Base-by-base conservation (phyloP, 139 green algal genomes). In the Chlamydomonas sphaeroides region DNA sequence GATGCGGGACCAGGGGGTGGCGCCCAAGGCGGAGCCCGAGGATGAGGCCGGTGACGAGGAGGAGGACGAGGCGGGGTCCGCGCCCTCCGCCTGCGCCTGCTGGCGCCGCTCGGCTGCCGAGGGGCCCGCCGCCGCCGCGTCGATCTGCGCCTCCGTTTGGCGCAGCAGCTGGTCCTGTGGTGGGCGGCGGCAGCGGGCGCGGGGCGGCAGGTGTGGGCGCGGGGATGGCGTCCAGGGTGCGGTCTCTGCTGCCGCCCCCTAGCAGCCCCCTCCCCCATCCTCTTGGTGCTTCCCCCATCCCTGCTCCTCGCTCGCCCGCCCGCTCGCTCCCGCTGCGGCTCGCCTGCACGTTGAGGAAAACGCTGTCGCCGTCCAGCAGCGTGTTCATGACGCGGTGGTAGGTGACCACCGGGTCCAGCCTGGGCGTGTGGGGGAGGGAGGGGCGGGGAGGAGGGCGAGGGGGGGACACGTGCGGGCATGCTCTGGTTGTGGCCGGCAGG, bases 121-220 rank as follows among this genome's bases (percentile, higher is more conserved):
- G n/a, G n/a, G n/a, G n/a, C n/a, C n/a, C 45, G 10, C 45, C 45
- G 14, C 45, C 45, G 11, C 45, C 45, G 39, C 30, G n/a, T 75
- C 68, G 42, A 41, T 42, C n/a, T 61, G 14, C 48, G 69, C 69
- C 69, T 77, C 48, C n/a, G 65, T 30, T 4, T 32, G 7, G 17
- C 48, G n/a, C 8, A 77, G 48, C 69, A 77, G 32, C 69, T 77
- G 48, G 33, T 77, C 69, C 69, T 77, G 69, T 14, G 48, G 6
- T 3, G 17, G 17, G 35, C 7, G 65, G 36, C 18, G 65, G 0
- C 15, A 48, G 33, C 33, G 63, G 63, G 8, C 18, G 33, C 7
- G 63, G 20, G 33, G 18, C 63, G 38, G 65, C 38, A 53, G 2
- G 65, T 6, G 38, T 49, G 38, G 65, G 33, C 32, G n/a, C 7